Evolutionary conservation across 2,329 filamentous ascomycete genomes (phyloP), one percentile per base, ranked within the genome.

Genomic region (Aspergillus fumigatus): DNA sequence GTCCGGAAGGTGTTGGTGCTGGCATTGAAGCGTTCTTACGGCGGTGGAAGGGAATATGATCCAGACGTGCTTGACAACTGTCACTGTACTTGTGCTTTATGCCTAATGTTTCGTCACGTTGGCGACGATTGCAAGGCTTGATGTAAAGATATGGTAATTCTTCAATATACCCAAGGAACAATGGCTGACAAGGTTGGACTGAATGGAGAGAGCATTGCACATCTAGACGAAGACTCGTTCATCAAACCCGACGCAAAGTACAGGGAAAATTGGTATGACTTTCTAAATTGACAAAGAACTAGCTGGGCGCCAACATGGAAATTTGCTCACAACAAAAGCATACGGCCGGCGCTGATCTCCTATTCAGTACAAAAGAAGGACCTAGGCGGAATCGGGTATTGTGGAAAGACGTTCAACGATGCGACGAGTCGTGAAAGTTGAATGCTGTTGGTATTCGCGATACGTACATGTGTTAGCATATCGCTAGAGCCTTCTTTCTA

Each of bases 1-100:
- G 84, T 70, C 90, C 92, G 0, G 86, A 93, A 66, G 92, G 92
- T 0, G 77, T 97, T 1, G 79, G 83, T 62, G 78, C 84, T 48
- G 90, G 82, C 0, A 93, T 97, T 60, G 68, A 75, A 53, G 68
- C 64, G 52, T 84, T 82, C 67, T 74, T 78, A 66, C 59, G 53
- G 43, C 54, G 17, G 14, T 40, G 49, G 38, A 54, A 43, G 9
- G 49, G 49, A 23, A 25, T n/a, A 27, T 49, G 14, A 47, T 23
- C 9, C 4, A 14, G 43, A 11, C 43, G 14, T 17, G 32, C 40
- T 43, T 47, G 21, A 14, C 26, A 23, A 17, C 32, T 38, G 32
- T 17, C 3, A n/a, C 32, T 17, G 32, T 38, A 17, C 32, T 38
- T 38, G 32, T 38, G 7, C n/a, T 38, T 0, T 38, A 38, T 38